These are phyloP conservation scores for Didymella sp. DNA, from an alignment of 2,329 filamentous ascomycete genomes.

Conservation along the genomic window DNA sequence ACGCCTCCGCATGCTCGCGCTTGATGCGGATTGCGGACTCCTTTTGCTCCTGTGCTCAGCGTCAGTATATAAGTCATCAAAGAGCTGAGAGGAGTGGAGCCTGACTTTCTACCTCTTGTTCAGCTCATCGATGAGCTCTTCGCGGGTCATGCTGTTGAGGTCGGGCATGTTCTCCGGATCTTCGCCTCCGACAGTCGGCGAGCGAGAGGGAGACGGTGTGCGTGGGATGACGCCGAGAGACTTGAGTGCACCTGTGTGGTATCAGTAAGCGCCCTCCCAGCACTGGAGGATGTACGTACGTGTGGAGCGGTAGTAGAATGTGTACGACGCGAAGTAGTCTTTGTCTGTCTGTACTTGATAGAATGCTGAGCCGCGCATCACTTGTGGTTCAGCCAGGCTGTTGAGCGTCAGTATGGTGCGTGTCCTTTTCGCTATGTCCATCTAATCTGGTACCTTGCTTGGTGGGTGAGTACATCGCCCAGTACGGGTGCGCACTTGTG, in stretches of 20 bases:
- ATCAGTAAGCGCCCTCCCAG: too few species aligned
- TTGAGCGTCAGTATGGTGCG: neutral
- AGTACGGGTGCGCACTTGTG: slow-evolving; percentile 24
- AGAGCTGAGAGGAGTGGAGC: neutral
- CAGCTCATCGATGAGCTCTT: neutral
- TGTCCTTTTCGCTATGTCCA: too few species aligned
- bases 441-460: neutral
- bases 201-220: slow-evolving; percentile 17
- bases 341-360: slow-evolving; percentile 4
- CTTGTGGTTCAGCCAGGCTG: slow-evolving; percentile 9
- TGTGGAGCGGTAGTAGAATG: slow-evolving; percentile 31
- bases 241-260: slow-evolving; percentile 29
- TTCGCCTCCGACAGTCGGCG: neutral
- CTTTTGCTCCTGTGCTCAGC: neutral
- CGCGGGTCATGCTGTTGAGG: neutral
- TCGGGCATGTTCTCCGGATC: neutral
- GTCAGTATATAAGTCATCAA: neutral
- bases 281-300: too few species aligned
- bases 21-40: neutral
- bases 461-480: slow-evolving; percentile 14
- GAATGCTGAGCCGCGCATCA: slow-evolving; percentile 3
- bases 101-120: neutral
- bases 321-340: slow-evolving; percentile 26
- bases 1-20: neutral
- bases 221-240: slow-evolving; percentile 38